Evolutionary conservation across 306 rosid genomes (phyloP), one percentile per base, ranked within the genome.

Genomic region (Malus orientalis): DNA sequence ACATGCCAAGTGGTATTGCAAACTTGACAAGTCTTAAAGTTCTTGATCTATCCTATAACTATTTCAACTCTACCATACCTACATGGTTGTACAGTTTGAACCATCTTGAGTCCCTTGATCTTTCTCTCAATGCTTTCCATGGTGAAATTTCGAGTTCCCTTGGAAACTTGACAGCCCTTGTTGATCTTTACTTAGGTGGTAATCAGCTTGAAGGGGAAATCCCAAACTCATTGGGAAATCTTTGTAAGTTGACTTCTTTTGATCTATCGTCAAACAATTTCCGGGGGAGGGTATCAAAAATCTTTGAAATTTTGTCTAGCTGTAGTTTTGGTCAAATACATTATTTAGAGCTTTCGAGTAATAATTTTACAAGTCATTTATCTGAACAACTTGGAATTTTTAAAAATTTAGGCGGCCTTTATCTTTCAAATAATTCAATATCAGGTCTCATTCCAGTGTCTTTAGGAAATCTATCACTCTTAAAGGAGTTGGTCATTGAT

Each of bases 331-430:
- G 19, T 1, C 22, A 22, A 49, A 51, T 83, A 3, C 19, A 20
- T 0, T 11, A 0, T 12, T 67, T 76, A 2, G 0, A 0, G 1
- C 22, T 73, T 13, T 0, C 0, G 1, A 0, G 1, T 40, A 69
- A 57, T 44, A 69, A 71, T 7, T 12, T 83, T 33, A 71, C 67
- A 14, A 33, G 79, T 11, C 40, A 71, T 72, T 8, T 83, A 9
- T 71, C 81, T 14, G 22, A 73, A 4, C 68, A 67, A 2, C 4
- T 83, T 38, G 81, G 73, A 54, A 0, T 23, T 10, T 55, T 78
- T 0, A 64, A 25, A 74, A 78, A 18, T 42, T 33, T 82, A 38
- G 8, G 4, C 57, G 1, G 0, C 2, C 75, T 80, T 32, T 33
- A 67, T 61, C 65, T 80, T 32, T 12, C 64, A 4, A 4, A 3